Evolutionary conservation across 192 early-diverging fungal species (phyloP), one percentile per base, ranked within the genome.

Genomic region (Backusella sp.): DNA sequence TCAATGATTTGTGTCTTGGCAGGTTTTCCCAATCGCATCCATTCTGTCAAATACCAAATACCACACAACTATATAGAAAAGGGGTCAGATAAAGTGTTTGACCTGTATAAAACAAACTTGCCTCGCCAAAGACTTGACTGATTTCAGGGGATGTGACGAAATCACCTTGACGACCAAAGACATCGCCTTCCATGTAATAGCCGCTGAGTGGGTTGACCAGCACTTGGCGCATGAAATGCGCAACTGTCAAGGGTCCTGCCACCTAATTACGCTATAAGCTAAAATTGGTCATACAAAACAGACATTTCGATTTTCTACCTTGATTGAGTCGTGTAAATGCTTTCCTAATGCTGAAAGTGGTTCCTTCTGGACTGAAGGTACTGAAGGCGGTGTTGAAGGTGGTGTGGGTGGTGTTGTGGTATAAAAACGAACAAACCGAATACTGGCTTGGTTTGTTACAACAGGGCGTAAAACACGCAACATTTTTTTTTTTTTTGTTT

Each of bases 101-200:
- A 11, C 36, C 0, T 9, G n/a, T 37, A 11, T 37, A 1, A 37
- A 37, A 37, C 37, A 28, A 28, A 21, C 65, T 52, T 82, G 93
- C 92, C 83, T 97, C 97, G 37, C 98, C 96, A 92, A 98, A 99
- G 91, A 98, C 94, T 85, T 99, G 96, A 79, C 91, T 94, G 79
- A 99, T 96, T 81, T 99, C 98, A 4, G 98, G 98, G 9, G 94
- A 96, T 5, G 98, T 99, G 19, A 92, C 91, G 85, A 99, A 99
- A 76, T 99, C 98, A 15, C 97, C 97, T 70, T 93, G 70, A 12
- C 78, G 75, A 19, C 98, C 98, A 87, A 99, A 95, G 11, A 96
- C 94, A 77, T 97, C 94, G 1, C 92, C 90, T 66, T 89, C 86
- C 86, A 94, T 97, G 83, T 99, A 99, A 83, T 99, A 99, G 9